phyloP scores from a whole-genome alignment of 2,329 filamentous ascomycete species.

The Botrytis medusae region DNA sequence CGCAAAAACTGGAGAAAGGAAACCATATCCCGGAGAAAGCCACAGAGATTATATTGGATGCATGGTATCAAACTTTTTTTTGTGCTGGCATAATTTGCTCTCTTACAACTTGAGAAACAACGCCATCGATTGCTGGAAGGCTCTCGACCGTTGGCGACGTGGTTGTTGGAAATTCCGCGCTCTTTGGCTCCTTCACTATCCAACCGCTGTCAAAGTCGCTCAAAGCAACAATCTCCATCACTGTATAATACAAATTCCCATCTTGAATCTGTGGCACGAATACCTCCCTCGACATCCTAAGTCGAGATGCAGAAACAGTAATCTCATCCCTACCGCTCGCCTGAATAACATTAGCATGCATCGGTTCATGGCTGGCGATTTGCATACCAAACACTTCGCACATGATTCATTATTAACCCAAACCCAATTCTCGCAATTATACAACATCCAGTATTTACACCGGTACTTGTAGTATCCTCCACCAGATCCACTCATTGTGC shows the following conservation, averaged over 20 bases:
- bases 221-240: constrained; percentile 48
- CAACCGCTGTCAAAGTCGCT: constrained; percentile 37
- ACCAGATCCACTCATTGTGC: constrained; percentile 36
- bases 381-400: constrained; percentile 50
- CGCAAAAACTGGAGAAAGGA: not conserved
- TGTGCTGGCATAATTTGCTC: not conserved
- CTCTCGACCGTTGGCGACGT: constrained; percentile 30
- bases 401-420: constrained; percentile 53
- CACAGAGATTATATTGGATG: not conserved
- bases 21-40: not conserved
- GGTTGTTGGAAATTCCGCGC: constrained; percentile 28
- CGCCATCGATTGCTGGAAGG: constrained; percentile 27
- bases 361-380: constrained; percentile 11
- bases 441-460: constrained; percentile 55
- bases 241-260: constrained; percentile 49
- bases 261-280: constrained; percentile 48
- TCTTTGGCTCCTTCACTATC: constrained; percentile 33
- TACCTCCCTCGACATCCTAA: constrained; percentile 44
- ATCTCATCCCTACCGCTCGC: constrained; percentile 49
- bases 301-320: not conserved
- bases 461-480: constrained; percentile 50
- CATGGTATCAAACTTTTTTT: not conserved
- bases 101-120: constrained; percentile 7
- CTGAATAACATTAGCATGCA: constrained; percentile 38
- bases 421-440: constrained; percentile 56